phyloP scores from a whole-genome alignment of 78 protist species.

The Monocercomonoides exilis region DNA sequence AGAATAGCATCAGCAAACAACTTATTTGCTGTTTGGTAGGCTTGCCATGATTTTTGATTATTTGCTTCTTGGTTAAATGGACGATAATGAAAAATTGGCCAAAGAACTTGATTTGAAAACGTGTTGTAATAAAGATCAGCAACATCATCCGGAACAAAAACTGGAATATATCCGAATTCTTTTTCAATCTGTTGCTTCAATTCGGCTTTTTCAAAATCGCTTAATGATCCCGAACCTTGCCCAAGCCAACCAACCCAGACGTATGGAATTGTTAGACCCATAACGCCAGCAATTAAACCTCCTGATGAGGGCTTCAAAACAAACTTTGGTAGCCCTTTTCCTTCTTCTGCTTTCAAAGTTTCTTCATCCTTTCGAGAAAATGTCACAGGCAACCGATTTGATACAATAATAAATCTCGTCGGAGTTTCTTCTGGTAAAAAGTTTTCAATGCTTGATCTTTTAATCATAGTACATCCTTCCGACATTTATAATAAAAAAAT shows the following conservation, averaged over 20 bases:
- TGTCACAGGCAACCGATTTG: constrained; percentile 15
- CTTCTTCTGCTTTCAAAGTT: background rate
- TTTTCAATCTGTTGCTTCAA: background rate
- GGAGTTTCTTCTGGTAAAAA: background rate
- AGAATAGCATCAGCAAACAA: background rate
- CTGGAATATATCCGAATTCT: background rate
- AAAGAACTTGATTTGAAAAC: background rate
- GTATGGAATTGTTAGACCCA: background rate
- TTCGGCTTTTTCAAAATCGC: background rate
- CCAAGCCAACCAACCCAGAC: constrained; percentile 11
- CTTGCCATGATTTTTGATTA: background rate
- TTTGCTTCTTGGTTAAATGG: background rate
- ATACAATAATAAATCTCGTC: constrained; percentile 3
- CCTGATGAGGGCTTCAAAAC: constrained; percentile 12
- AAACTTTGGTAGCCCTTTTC: background rate
- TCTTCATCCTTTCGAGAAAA: background rate
- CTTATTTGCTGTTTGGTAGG: background rate
- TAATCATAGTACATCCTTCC: too few relatives aligned
- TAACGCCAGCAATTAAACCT: constrained; percentile 19
- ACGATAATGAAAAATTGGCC: constrained; percentile 15
- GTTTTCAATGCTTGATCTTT: too few relatives aligned
- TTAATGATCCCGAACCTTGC: background rate
- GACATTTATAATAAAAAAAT: too few relatives aligned
- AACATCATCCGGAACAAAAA: constrained; percentile 13
- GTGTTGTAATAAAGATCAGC: constrained; percentile 16